phyloP scores from a whole-genome alignment of 1,284 basidiomycete genomes.

The Ganoderma meredithae region DNA sequence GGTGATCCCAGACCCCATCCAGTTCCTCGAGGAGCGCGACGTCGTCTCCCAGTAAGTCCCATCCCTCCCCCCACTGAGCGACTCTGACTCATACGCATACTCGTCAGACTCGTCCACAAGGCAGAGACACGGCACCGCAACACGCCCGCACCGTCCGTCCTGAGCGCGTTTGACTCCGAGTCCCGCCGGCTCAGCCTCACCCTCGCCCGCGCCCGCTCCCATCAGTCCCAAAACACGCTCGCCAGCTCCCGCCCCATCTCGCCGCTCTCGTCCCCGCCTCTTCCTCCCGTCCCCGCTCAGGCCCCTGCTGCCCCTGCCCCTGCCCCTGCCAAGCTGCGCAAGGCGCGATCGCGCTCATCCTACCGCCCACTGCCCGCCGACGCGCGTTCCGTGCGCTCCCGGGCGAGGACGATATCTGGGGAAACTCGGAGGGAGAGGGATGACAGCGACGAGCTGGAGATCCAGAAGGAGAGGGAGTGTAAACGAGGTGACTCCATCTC shows the following conservation, averaged over 20 bases:
- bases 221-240: slow-evolving; percentile 12
- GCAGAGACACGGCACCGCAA: slow-evolving; percentile 18
- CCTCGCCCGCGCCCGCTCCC: slow-evolving; percentile 13
- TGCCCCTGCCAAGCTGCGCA: slow-evolving; percentile 7
- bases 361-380: not conserved
- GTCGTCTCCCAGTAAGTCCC: slow-evolving; percentile 20
- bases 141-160: slow-evolving; percentile 13
- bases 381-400: not conserved
- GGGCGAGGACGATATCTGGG: not conserved
- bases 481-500: slow-evolving; percentile 11
- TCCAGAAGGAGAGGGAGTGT: not conserved
- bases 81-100: no score
- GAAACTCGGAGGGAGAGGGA: not conserved
- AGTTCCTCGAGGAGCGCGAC: slow-evolving; percentile 19
- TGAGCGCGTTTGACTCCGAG: slow-evolving; percentile 5
- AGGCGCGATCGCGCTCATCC: slow-evolving; percentile 1
- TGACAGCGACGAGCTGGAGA: not conserved
- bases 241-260: not conserved
- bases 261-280: not conserved
- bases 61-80: no score
- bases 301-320: not conserved
- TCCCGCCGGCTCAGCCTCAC: slow-evolving; percentile 10
- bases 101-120: slow-evolving; percentile 18
- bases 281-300: not conserved
- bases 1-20: slow-evolving; percentile 11